Base-by-base conservation (phyloP, 495 filamentous ascomycete genomes). In the Penicillium egyptiacum region DNA sequence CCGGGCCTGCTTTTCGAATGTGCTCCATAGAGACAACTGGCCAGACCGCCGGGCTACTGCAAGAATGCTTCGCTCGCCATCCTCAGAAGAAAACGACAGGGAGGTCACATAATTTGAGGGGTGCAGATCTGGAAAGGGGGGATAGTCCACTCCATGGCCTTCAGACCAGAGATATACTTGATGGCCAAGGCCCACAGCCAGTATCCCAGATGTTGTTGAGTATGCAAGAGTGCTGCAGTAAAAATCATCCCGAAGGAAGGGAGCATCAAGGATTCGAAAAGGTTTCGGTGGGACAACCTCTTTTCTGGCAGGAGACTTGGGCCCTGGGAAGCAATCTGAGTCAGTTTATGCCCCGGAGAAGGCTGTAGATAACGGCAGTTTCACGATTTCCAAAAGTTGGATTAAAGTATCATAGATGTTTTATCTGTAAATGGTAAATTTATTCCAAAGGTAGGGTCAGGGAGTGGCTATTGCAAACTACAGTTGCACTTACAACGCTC, bases 161-260 rank as follows among this genome's bases (percentile, higher is more conserved):
- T 96, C 92, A 0, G 91, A 92, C 94, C 95, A 98, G 5, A 90
- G 83, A 65, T 95, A 96, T 14, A 98, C 84, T 26, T 84, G 77
- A 46, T 87, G 84, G n/a, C 83, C 83, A 14, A 98, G 82, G 0
- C 90, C 94, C 16, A 96, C 90, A 39, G 92, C 95, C 33, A 98
- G 82, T 14, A 86, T 88, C 31, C 88, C 82, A 33, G 81, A 79
- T 8, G 81, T 86, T 22, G 78, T 71, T 2, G 86, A 95, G 69
- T 97, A 98, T 7, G 94, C 91, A 48, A 98, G 80, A 8, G 91
- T 80, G 0, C 92, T 92, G 72, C 92, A 97, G 67, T 98, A 98
- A 63, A 91, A 98, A 70, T 98, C 95, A 68, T 98, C 94, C 26
- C 90, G 82, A 45, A 98, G 79, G 23, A 83, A 81, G 1, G 93